phyloP scores from a whole-genome alignment of 1,284 basidiomycete genomes.

The Inonotus hispidus region DNA sequence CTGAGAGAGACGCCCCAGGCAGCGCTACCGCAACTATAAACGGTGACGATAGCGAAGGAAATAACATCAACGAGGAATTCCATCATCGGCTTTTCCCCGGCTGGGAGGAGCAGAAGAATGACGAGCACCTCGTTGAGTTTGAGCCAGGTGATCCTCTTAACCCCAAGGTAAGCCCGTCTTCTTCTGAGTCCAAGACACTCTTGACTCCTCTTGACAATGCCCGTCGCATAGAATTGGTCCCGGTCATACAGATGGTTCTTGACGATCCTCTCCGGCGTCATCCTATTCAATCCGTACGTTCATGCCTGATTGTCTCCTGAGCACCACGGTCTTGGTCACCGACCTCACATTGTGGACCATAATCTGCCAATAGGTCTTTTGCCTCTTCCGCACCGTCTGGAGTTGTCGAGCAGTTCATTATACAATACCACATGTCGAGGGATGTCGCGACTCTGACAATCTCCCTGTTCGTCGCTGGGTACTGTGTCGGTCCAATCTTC shows the following conservation, averaged over 20 bases:
- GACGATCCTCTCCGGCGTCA: constrained; percentile 51
- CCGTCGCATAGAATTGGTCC: constrained; percentile 50
- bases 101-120: constrained; percentile 18
- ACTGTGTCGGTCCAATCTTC: constrained; percentile 42
- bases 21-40: constrained; percentile 13
- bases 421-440: constrained; percentile 47
- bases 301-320: too few species aligned
- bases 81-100: constrained; percentile 14
- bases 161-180: constrained; percentile 32
- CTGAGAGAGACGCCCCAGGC: neutral
- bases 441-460: constrained; percentile 40
- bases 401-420: constrained; percentile 40
- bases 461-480: constrained; percentile 40
- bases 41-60: neutral
- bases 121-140: constrained; percentile 31
- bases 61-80: constrained; percentile 6
- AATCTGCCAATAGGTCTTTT: constrained; percentile 42
- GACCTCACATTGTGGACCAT: constrained; percentile 6
- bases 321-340: neutral
- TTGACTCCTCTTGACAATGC: neutral
- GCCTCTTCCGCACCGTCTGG: constrained; percentile 53
- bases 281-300: constrained; percentile 63
- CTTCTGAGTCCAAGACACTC: neutral
- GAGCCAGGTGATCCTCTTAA: constrained; percentile 35
- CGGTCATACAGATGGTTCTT: constrained; percentile 56